phyloP scores from a whole-genome alignment of 257 asterid genomes.

The Leptodermis oblonga region DNA sequence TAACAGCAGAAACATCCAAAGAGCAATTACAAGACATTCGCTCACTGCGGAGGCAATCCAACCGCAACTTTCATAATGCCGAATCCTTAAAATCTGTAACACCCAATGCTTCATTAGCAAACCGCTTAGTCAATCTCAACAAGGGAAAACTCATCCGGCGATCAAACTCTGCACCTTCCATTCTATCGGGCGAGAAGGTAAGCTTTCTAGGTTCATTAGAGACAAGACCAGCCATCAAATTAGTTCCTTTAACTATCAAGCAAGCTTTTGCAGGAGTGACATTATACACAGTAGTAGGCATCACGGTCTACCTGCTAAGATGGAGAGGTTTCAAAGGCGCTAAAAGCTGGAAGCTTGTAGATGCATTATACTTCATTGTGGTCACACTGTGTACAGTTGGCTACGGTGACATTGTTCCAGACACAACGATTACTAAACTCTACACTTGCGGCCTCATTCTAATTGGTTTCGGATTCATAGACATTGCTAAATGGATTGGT shows the following conservation, averaged over 20 bases:
- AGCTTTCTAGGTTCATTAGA: background rate
- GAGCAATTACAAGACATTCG: background rate
- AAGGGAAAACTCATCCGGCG: background rate
- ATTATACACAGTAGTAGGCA: background rate
- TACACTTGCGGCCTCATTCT: conserved; percentile 14
- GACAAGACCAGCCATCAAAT: too few species aligned
- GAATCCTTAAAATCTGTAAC: background rate
- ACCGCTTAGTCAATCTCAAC: background rate
- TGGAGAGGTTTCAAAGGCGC: conserved; percentile 10
- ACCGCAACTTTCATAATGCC: background rate
- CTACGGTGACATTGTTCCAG: too few species aligned
- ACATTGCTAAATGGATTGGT: too few species aligned
- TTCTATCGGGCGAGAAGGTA: conserved; percentile 4
- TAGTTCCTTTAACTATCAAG: too few species aligned
- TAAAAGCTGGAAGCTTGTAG: too few species aligned
- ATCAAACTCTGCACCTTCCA: conserved; percentile 18
- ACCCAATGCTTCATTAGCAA: background rate
- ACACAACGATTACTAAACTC: conserved; percentile 15
- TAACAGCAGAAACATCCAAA: conserved; percentile 6
- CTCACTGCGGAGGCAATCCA: conserved; percentile 1
- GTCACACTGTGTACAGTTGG: too few species aligned
- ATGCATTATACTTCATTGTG: too few species aligned
- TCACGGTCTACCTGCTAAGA: background rate
- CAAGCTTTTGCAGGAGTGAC: too few species aligned
- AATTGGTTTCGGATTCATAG: too few species aligned